Evolutionary conservation across 306 rosid species (phyloP).

Genomic region (Acacia confusa): DNA sequence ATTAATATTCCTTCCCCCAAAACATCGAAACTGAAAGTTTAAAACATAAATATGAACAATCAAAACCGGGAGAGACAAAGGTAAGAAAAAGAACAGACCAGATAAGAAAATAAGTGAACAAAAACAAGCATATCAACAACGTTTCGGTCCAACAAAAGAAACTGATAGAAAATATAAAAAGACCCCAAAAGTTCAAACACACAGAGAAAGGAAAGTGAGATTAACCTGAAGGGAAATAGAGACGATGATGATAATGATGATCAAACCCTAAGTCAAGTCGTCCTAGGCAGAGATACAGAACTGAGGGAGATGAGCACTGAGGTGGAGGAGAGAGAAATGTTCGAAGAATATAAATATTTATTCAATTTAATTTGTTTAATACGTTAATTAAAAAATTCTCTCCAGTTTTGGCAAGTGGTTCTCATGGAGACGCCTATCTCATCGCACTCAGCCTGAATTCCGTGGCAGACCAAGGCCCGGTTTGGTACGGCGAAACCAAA

Average conservation of each 20-base stretch:
- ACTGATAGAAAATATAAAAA: background rate
- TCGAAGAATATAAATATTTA: background rate
- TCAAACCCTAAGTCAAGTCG: slow-evolving; percentile 30
- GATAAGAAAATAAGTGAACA: background rate
- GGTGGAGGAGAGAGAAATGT: background rate
- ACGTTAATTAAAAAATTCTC: background rate
- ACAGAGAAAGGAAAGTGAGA: background rate
- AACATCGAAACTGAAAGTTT: background rate
- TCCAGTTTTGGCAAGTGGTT: background rate
- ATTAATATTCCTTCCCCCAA: background rate
- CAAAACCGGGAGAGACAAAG: background rate
- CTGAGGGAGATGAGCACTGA: background rate
- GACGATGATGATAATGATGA: slow-evolving; percentile 22
- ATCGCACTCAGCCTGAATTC: background rate
- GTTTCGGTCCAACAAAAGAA: background rate
- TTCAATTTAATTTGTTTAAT: background rate
- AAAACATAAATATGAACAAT: background rate
- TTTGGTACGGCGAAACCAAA: no score
- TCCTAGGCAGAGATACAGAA: background rate
- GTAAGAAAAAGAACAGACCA: background rate
- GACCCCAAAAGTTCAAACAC: background rate
- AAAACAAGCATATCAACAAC: background rate
- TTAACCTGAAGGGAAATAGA: slow-evolving; percentile 31
- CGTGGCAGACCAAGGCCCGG: no score
- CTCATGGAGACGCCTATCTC: background rate